Evolutionary conservation across 1,284 basidiomycete species (phyloP), one percentile per base, ranked within the genome.

Genomic region (Cutaneotrichosporon daszewskae): DNA sequence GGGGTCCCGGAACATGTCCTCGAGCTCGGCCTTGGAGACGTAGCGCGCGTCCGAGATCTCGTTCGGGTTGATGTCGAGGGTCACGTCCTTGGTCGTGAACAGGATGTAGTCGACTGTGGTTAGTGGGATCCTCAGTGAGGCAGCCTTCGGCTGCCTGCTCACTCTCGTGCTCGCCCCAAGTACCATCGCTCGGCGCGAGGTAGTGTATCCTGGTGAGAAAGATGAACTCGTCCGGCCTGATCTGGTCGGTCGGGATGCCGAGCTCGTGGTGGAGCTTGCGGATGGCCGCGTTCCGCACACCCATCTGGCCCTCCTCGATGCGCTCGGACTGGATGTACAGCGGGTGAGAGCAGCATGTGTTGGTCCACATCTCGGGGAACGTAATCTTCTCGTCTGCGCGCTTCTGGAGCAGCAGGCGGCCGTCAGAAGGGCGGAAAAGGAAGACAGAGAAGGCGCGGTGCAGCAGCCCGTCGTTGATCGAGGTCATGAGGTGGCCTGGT

Each of bases 101-200:
- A 98, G 76, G 58, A 99, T 98, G 70, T 98, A 98, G 72, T 99
- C 95, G 59, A 99, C 92, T 96, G 55, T 13, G 17, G 40, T 38
- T 38, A 33, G 42, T 35, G 9, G 24, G 11, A 13, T 5, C 13
- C 16, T 4, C 12, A 35, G 20, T 23, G 14, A 16, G n/a, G n/a
- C n/a, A n/a, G n/a, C n/a, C n/a, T n/a, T 9, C 9, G 6, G 19
- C n/a, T 13, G 23, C 12, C 2, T 5, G 73, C 79, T 55, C 62
- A 91, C 94, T 84, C 82, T 99, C 95, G 63, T 99, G 95, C 71
- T 99, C 95, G 42, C 95, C 95, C 95, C 95, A 98, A 56, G 85
- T 74, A 6, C 88, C 92, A 69, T 87, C 74, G 18, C 86, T 89
- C 3, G 95, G 91, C 0, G 95, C 95, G 36, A 98, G 79, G 70